These are phyloP conservation scores for Mycena latifolia DNA, from an alignment of 768 basidiomycete species.

Conservation along the genomic window DNA sequence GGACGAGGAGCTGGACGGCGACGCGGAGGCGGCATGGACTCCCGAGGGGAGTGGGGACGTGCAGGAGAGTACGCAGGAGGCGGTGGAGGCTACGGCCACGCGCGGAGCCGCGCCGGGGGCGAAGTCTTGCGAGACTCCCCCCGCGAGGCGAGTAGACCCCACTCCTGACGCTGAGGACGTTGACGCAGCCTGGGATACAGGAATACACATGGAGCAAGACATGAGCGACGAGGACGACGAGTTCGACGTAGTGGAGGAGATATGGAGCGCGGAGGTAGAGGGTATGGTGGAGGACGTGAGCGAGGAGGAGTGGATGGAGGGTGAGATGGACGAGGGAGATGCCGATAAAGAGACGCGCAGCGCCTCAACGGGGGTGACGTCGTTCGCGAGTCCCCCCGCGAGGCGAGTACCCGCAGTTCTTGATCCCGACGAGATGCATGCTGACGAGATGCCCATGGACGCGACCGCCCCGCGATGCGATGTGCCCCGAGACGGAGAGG, in stretches of 20 bases:
- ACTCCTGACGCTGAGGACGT: background rate
- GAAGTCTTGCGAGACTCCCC: too few relatives aligned
- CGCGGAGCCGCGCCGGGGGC: too few relatives aligned
- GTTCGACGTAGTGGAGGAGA: too few relatives aligned
- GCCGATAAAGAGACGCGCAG: background rate
- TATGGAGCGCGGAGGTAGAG: too few relatives aligned
- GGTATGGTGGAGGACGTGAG: background rate
- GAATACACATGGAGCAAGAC: background rate
- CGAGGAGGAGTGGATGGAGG: background rate
- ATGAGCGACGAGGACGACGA: background rate
- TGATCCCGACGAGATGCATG: too few relatives aligned
- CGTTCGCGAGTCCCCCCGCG: constrained; percentile 14
- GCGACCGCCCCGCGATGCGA: too few relatives aligned
- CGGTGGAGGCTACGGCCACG: too few relatives aligned
- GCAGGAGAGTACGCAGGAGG: too few relatives aligned
- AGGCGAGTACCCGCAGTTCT: constrained; percentile 3
- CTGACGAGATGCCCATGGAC: too few relatives aligned
- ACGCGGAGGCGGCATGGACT: too few relatives aligned
- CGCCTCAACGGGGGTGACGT: constrained; percentile 15
- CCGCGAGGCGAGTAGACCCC: background rate
- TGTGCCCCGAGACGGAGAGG: background rate
- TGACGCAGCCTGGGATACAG: background rate
- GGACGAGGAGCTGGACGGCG: too few relatives aligned
- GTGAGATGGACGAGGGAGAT: background rate
- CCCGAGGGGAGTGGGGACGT: too few relatives aligned